Evolutionary conservation across 2,329 filamentous ascomycete genomes (phyloP), one percentile per base, ranked within the genome.

Genomic region (Exophiala spinifera): DNA sequence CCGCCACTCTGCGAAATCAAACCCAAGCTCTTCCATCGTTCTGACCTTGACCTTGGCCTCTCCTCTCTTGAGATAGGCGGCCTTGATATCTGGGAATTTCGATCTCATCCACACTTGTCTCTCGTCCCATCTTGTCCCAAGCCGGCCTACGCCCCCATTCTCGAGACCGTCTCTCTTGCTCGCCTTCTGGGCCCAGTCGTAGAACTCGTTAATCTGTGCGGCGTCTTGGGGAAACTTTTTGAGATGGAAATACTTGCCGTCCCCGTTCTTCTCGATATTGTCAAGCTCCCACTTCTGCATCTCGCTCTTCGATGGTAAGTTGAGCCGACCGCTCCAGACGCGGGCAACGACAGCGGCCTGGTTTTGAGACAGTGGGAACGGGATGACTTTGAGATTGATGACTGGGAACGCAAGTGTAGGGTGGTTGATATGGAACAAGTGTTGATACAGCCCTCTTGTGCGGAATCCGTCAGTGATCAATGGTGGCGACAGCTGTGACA

Each of bases 311-410:
- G 80, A 66, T 0, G 91, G 91, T 7, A 96, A 74, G 0, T 71
- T 59, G 1, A 96, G 74, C 1, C 82, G 74, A 31, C 88, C 87
- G 1, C 89, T 82, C 81, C 89, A 95, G 0, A 91, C 80, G 1
- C 89, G 82, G 1, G 91, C 83, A 43, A 95, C 77, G 0, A 89
- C 81, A 0, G 91, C 87, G 1, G 84, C 84, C 70, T 96, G 91
- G 4, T 82, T 84, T 72, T 96, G 90, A 0, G 85, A 80, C 1
- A 94, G 65, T 0, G 89, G 86, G 67, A 95, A 95, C 0, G 92
- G 92, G n/a, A 95, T 87, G n/a, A 94, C 82, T 62, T 87, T 87
- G 66, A 91, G 86, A 14, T 88, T 85, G 36, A 96, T 75, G 0
- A 82, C 83, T 0, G 88, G 78, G 66, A 96, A 91, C 0, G 82